phyloP scores from a whole-genome alignment of 108 stramenopile species.

The Asterionellopsis glacialis region DNA sequence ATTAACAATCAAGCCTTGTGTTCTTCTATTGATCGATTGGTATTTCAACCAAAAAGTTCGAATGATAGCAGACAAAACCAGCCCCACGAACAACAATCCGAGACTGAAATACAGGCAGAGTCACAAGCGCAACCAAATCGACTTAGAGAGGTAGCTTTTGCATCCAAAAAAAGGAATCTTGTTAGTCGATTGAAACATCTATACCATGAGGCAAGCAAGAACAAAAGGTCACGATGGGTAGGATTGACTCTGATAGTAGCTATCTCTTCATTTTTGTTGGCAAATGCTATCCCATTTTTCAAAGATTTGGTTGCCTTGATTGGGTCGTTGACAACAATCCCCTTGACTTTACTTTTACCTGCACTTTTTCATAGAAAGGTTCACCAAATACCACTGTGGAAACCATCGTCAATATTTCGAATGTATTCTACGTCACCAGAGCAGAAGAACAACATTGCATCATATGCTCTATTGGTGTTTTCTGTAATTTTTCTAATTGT shows the following conservation, averaged over 20 bases:
- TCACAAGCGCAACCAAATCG: slow-evolving; percentile 5
- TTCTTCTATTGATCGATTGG: slow-evolving; percentile 42
- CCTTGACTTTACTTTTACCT: slow-evolving; percentile 45
- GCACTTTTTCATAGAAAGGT: slow-evolving; percentile 47
- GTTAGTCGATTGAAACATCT: slow-evolving; percentile 10
- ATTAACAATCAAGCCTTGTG: slow-evolving; percentile 67
- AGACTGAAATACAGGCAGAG: slow-evolving; percentile 7
- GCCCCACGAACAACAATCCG: neutral
- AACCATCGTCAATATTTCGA: slow-evolving; percentile 4
- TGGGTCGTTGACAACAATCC: slow-evolving; percentile 51
- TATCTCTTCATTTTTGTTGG: slow-evolving; percentile 42
- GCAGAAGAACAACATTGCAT: neutral
- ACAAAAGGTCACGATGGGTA: no score
- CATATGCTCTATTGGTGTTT: slow-evolving; percentile 30
- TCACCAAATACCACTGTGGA: slow-evolving; percentile 18
- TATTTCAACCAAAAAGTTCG: neutral
- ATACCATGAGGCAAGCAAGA: neutral
- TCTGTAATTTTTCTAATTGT: slow-evolving; percentile 41
- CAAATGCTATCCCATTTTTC: slow-evolving; percentile 69
- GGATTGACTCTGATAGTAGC: slow-evolving; percentile 37
- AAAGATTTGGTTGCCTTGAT: slow-evolving; percentile 62
- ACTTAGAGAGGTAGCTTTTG: neutral
- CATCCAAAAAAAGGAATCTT: neutral
- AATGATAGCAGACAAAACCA: neutral
- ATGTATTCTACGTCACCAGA: no score